Conservation (phyloP, 257 asterid species). For the Ajuga chamaepitys region DNA sequence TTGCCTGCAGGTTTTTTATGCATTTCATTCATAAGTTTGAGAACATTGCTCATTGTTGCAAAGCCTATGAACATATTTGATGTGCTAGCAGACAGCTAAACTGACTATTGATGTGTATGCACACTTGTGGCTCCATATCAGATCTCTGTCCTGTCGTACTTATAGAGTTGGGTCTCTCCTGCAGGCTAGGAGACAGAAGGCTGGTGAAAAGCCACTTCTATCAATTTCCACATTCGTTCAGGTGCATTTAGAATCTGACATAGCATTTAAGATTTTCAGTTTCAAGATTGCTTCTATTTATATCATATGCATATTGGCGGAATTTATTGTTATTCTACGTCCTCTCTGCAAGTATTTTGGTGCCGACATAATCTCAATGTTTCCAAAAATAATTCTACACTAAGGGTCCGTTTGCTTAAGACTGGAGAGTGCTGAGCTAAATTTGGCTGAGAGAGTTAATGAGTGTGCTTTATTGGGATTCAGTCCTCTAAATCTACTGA, state of each 20-base stretch:
- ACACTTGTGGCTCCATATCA: background rate
- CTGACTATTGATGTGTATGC: slow-evolving; percentile 5
- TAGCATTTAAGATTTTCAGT: slow-evolving; percentile 6
- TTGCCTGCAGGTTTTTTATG: background rate
- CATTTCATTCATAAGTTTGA: background rate
- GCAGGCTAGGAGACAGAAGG: slow-evolving; percentile 83
- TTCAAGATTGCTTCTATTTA: slow-evolving; percentile 11
- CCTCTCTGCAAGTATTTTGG: background rate
- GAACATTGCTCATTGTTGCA: background rate
- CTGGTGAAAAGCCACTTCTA: slow-evolving; percentile 86
- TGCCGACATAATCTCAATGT: background rate
- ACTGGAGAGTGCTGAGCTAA: no score
- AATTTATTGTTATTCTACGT: background rate
- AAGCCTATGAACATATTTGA: background rate
- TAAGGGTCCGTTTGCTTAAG: no score
- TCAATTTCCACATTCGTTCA: slow-evolving; percentile 74
- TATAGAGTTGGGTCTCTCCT: slow-evolving; percentile 11
- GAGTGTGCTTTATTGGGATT: no score
- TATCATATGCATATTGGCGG: background rate
- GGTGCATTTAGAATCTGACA: slow-evolving; percentile 32
- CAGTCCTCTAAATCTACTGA: no score
- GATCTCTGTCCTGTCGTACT: slow-evolving; percentile 10
- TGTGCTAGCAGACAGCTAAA: slow-evolving; percentile 13
- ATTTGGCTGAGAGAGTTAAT: no score
- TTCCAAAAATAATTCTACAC: no score